Base-by-base conservation (phyloP, 208 protist species). In the Wallacemonas collosoma region DNA sequence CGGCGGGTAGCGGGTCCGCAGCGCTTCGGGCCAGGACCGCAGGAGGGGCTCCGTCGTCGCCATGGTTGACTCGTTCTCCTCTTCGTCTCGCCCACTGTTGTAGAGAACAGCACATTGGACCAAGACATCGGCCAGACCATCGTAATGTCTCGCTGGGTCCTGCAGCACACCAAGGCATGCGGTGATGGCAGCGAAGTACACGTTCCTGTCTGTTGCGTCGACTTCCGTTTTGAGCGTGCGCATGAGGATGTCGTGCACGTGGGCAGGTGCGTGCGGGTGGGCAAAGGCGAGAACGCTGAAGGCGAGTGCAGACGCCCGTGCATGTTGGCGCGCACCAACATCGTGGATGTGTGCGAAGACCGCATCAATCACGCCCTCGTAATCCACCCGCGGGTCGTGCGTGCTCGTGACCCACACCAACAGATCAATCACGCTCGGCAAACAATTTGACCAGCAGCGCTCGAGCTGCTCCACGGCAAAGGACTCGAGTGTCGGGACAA, bases 11-110 rank as follows among this genome's bases (percentile, higher is more conserved):
- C 71, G 70, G 17, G 68, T 62, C 41, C 87, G 83, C 54, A 95
- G 64, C n/a, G 66, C 76, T 1, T 82, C 78, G 14, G 87, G 80
- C 83, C 87, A 95, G 4, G 51, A 57, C 50, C 43, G 54, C 51
- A 97, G 55, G 38, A 94, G 69, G 48, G 90, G 79, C 77, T 97
- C 90, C 38, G 89, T 94, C 45, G 81, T 73, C 4, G 93, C 82
- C 68, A 95, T 75, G 44, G 88, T 85, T 9, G 82, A 82, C 82
- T 95, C 90, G 41, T 83, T 81, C 63, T 86, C 83, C 70, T 95
- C 93, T 67, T 93, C 90, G 50, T 95, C 90, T 44, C 88, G 85
- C 48, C 81, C 79, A 1, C 76, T 76, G 71, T 89, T 93, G 77
- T 87, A 88, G 47, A 97, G 69, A 36, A 97, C 77, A 0, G 89